A percentile compares a stretch with the other conserved stretches of the same genome.
Conservation (phyloP, 2,329 filamentous ascomycete species). For the Metarhizium anisopliae region DNA sequence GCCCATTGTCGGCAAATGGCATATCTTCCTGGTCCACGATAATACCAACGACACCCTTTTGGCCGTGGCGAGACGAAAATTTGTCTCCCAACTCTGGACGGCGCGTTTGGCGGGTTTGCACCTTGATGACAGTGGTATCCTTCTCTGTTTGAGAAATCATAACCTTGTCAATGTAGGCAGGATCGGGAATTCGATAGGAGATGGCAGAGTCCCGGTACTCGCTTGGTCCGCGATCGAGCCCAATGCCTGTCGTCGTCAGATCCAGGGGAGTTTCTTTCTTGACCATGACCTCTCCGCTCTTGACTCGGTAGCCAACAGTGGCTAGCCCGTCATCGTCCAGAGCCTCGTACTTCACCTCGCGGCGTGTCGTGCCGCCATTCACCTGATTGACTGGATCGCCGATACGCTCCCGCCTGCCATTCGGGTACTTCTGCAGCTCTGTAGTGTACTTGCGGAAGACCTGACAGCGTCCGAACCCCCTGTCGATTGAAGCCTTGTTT, state of each 20-base stretch:
- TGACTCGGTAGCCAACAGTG: constrained; percentile 72
- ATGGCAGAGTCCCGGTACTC: constrained; percentile 60
- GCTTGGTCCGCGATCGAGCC: constrained; percentile 53
- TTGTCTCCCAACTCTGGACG: constrained; percentile 95
- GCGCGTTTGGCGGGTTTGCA: constrained; percentile 91
- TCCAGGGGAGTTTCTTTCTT: constrained; percentile 83
- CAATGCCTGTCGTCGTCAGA: constrained; percentile 62
- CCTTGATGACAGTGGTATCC: constrained; percentile 81
- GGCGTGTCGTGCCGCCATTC: constrained; percentile 48
- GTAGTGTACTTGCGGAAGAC: constrained; percentile 94
- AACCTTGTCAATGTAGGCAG: constrained; percentile 90
- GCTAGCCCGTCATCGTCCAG: constrained; percentile 84
- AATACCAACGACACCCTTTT: constrained; percentile 95
- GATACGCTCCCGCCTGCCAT: constrained; percentile 61
- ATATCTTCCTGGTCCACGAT: constrained; percentile 96
- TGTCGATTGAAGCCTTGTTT: constrained; percentile 91
- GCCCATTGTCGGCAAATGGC: constrained; percentile 84
- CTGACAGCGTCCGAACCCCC: constrained; percentile 93
- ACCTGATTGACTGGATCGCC: constrained; percentile 45
- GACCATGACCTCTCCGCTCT: constrained; percentile 75
- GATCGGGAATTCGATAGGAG: constrained; percentile 76
- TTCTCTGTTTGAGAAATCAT: constrained; percentile 85
- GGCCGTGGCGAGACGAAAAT: constrained; percentile 95
- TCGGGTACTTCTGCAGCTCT: constrained; percentile 81
- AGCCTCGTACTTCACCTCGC: constrained; percentile 59